These are phyloP conservation scores for Lycium ferocissimum DNA, from an alignment of 257 asterid species.

Conservation along the genomic window DNA sequence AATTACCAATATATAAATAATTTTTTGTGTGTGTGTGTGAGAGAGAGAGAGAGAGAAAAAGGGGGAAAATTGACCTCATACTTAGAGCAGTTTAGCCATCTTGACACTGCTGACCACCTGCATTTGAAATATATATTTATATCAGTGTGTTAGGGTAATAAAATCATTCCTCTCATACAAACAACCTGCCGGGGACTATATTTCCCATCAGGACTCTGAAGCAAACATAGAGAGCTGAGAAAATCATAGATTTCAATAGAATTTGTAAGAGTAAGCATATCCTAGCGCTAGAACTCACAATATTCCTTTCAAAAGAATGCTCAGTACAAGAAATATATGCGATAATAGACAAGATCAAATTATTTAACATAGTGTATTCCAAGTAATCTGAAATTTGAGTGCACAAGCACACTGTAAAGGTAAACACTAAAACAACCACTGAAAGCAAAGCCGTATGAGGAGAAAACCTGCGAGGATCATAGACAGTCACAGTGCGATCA, in stretches of 20 bases:
- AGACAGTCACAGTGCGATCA: constrained; percentile 84
- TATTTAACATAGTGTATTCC: constrained; percentile 15
- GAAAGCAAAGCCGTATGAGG: constrained; percentile 19
- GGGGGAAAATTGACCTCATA: constrained; percentile 60
- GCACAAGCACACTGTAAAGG: neutral
- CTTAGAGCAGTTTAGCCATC: constrained; percentile 86
- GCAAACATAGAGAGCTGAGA: neutral
- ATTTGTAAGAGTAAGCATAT: neutral
- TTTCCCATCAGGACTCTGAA: neutral
- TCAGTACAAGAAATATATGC: neutral
- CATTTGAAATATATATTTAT: constrained; percentile 31
- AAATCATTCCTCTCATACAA: neutral
- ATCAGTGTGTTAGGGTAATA: constrained; percentile 1
- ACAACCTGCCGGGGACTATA: neutral
- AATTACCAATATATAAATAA: neutral
- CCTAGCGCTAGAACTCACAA: neutral
- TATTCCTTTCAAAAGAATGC: constrained; percentile 18
- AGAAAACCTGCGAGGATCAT: constrained; percentile 91
- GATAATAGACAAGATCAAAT: neutral
- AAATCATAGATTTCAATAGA: neutral
- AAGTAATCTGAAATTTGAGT: constrained; percentile 1
- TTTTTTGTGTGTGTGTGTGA: neutral
- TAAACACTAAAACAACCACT: constrained; percentile 2
- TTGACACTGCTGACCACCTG: constrained; percentile 84
- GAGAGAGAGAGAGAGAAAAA: neutral